These are phyloP conservation scores for Colletotrichum echinochloae DNA, from an alignment of 2,329 filamentous ascomycete species.

Conservation along the genomic window DNA sequence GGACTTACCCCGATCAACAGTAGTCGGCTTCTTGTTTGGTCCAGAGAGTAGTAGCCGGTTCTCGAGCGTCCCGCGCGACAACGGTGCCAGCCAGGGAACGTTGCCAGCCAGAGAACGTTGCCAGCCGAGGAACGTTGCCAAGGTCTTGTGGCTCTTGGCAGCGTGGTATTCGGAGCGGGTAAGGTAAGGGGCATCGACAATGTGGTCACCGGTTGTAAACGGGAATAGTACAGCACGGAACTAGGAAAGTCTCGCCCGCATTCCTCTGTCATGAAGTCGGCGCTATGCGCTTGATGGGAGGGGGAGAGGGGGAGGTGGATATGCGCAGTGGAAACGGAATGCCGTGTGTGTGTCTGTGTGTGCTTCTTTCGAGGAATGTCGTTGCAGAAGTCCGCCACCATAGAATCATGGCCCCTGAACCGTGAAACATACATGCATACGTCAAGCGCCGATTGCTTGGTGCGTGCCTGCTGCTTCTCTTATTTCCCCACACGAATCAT, in stretches of 20 bases:
- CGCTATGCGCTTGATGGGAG: neutral
- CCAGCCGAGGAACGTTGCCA: neutral
- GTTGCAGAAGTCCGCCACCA: neutral
- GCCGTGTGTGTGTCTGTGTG: neutral
- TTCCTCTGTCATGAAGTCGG: conserved; percentile 2
- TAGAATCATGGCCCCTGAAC: neutral
- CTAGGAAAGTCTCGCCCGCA: conserved; percentile 1
- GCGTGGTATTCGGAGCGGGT: conserved; percentile 8
- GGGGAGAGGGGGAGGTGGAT: neutral
- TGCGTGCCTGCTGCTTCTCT: neutral
- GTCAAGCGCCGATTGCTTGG: neutral
- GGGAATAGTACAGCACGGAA: too few relatives aligned
- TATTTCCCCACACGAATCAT: conserved; percentile 27
- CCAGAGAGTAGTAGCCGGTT: neutral
- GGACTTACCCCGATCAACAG: neutral
- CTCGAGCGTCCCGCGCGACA: neutral
- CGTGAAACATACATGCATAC: neutral
- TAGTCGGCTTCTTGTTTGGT: neutral
- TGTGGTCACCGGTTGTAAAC: neutral
- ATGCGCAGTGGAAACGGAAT: neutral
- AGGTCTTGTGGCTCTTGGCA: neutral
- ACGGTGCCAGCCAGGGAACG: neutral
- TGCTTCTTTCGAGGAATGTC: neutral
- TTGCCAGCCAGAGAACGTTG: too few relatives aligned
- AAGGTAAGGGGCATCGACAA: neutral